Percentiles rank a stretch among this genome's conserved stretches.
Conservation (phyloP, 177 flowering plant species). For the Vitis hybrid region DNA sequence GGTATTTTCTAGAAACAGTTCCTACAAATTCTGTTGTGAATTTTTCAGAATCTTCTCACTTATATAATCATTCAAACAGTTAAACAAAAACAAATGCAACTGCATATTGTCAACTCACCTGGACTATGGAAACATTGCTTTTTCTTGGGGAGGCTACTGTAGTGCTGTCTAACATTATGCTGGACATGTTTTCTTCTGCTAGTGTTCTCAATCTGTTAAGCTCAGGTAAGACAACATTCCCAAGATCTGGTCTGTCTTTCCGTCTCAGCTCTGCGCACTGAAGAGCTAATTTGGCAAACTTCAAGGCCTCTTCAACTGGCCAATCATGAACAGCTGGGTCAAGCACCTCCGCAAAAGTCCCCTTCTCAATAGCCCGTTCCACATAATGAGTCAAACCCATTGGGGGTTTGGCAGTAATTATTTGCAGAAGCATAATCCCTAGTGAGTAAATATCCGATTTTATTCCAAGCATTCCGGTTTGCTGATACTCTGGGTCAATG, state of each 20-base stretch:
- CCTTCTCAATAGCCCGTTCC: conserved; percentile 43
- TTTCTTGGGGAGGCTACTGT: conserved; percentile 11
- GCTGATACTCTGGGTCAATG: conserved; percentile 62
- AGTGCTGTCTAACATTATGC: conserved; percentile 4
- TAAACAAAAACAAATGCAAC: conserved; percentile 1
- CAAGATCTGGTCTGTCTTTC: conserved; percentile 55
- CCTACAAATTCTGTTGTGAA: no score
- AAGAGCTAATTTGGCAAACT: conserved; percentile 45
- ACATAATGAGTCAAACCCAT: conserved; percentile 57
- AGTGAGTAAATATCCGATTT: conserved; percentile 61
- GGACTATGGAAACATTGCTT: background rate
- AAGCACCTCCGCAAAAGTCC: conserved; percentile 39
- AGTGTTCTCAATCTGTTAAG: conserved; percentile 39
- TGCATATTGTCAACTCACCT: conserved; percentile 9
- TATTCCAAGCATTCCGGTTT: conserved; percentile 55
- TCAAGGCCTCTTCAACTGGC: conserved; percentile 47
- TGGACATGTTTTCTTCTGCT: conserved; percentile 32
- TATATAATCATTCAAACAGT: background rate
- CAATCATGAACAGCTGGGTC: conserved; percentile 50
- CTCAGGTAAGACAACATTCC: conserved; percentile 40
- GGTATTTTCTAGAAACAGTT: no score
- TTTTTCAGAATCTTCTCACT: no score
- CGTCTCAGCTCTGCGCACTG: conserved; percentile 46
- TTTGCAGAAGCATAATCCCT: conserved; percentile 55
- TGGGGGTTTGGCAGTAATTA: conserved; percentile 50